These are phyloP conservation scores for Calocybe gangraenosa DNA, from an alignment of 768 basidiomycete species.

Conservation along the genomic window DNA sequence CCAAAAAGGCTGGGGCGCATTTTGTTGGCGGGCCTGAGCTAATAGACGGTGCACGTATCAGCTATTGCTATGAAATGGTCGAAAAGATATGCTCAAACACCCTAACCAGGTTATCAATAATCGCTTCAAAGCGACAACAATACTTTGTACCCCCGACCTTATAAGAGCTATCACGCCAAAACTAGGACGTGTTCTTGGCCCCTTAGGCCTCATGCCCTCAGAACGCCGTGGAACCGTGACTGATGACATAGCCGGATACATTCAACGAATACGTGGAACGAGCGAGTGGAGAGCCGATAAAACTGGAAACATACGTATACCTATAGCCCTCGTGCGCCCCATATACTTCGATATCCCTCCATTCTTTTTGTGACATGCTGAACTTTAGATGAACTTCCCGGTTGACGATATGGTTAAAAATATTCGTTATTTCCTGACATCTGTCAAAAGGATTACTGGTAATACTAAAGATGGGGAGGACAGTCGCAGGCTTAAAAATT, in stretches of 20 bases:
- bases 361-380: slow-evolving; percentile 1
- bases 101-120: slow-evolving; percentile 66
- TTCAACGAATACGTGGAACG: slow-evolving; percentile 73
- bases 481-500: slow-evolving; percentile 31
- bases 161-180: slow-evolving; percentile 74
- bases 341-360: neutral
- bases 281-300: slow-evolving; percentile 95
- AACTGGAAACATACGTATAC: slow-evolving; percentile 75
- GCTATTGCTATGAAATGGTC: slow-evolving; percentile 1
- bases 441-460: slow-evolving; percentile 73
- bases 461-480: slow-evolving; percentile 54
- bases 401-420: slow-evolving; percentile 76
- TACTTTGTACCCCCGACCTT: slow-evolving; percentile 79
- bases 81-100: slow-evolving; percentile 2
- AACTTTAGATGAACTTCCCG: slow-evolving; percentile 63
- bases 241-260: slow-evolving; percentile 79
- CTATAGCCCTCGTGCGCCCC: slow-evolving; percentile 66
- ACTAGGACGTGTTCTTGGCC: slow-evolving; percentile 76
- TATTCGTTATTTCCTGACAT: slow-evolving; percentile 67
- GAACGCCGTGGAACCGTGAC: slow-evolving; percentile 93
- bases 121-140: slow-evolving; percentile 74
- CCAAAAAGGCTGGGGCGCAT: slow-evolving; percentile 83
- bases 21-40: slow-evolving; percentile 89
- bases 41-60: slow-evolving; percentile 72
- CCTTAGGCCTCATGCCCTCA: slow-evolving; percentile 93